These are phyloP conservation scores for Nicotiana paniculata DNA, from an alignment of 257 asterid species.

Conservation along the genomic window DNA sequence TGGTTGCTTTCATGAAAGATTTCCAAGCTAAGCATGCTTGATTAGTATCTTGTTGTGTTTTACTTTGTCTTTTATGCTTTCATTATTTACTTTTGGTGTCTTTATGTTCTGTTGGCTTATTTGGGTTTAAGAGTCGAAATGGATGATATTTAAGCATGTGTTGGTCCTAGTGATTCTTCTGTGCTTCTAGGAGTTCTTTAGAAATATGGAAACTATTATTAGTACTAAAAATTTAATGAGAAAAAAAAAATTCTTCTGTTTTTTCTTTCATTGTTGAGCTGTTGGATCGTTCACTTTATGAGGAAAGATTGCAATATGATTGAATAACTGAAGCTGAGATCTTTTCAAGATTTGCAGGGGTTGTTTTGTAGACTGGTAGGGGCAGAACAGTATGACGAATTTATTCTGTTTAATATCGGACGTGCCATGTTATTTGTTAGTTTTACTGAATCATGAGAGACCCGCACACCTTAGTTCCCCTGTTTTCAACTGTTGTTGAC, in stretches of 20 bases:
- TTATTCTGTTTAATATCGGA: background rate
- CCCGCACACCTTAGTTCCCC: background rate
- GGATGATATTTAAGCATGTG: background rate
- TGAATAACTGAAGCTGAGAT: background rate
- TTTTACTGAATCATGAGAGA: background rate
- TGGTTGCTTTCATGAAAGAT: conserved; percentile 93
- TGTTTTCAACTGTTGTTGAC: background rate
- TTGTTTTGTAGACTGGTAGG: background rate
- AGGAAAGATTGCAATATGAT: background rate
- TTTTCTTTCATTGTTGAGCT: background rate
- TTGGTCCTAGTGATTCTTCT: background rate
- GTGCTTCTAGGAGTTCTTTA: background rate
- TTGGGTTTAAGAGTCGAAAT: background rate
- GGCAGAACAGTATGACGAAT: background rate
- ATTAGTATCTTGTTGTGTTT: background rate
- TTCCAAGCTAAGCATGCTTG: conserved; percentile 80
- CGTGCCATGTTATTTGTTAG: background rate
- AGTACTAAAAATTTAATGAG: background rate
- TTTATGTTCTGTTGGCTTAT: background rate
- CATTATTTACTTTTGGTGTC: background rate
- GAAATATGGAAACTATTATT: background rate
- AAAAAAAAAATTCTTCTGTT: background rate
- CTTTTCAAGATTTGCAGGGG: background rate
- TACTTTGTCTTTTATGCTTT: background rate
- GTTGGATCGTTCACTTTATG: background rate